Base-by-base conservation (phyloP, 495 filamentous ascomycete species). In the Collariella sp. region DNA sequence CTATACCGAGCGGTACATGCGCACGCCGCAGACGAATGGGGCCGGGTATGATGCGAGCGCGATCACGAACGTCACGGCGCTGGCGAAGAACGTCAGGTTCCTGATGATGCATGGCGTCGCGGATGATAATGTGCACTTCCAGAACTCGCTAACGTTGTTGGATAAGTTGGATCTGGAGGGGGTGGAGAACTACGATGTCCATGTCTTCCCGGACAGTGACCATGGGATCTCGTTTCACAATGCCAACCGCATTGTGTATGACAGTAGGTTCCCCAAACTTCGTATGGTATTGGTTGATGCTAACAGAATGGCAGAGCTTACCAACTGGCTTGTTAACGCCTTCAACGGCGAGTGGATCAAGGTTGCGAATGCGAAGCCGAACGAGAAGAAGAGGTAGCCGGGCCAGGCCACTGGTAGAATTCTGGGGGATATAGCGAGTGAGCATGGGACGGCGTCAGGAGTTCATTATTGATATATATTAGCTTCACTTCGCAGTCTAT, bases 1-100 rank as follows among this genome's bases (percentile, higher is more conserved):
- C 56, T 96, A 96, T 70, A 96, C 91, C 6, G 91, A 96, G 68
- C 80, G 91, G 34, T 96, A 95, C 67, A 96, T 96, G 91, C 85
- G 88, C 57, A 95, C 84, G 5, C 91, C 91, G 23, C 82, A 94
- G 58, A 75, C 85, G 60, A 96, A 96, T 62, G 75, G 73, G 1
- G 62, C 67, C 0, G 91, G 93, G 2, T 98, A 96, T 69, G 75
- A 83, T 20, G 84, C 81, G 59, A 78, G 86, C 18, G 80, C 82
- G 24, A 86, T 98, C 61, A 77, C 61, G 38, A 84, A 97, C 62
- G 81, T 79, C 56, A 70, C 74, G 2, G 83, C 88, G 1, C 73
- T 98, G 15, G 66, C 71, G 16, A 64, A 84, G 56, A 95, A 86
- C 60, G 84, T 88, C 39, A 80, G 91, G 23, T 98, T 97, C 68